A percentile compares a stretch with the other conserved stretches of the same genome.
Evolutionary conservation across 441 rosid species (phyloP).

Genomic region (Gossypium gossypioides): DNA sequence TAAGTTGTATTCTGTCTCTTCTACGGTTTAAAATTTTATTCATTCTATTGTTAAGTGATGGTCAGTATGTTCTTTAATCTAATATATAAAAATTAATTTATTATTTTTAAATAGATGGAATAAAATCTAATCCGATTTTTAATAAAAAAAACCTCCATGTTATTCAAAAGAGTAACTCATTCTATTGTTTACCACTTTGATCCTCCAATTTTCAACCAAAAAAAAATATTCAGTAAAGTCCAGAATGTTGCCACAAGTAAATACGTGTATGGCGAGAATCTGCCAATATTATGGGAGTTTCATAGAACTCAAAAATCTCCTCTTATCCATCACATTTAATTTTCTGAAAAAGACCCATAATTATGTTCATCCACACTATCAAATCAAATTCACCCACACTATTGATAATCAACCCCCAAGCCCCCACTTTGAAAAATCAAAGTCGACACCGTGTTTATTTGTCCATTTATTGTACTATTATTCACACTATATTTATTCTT

Average conservation of each 20-base stretch:
- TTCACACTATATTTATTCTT: neutral
- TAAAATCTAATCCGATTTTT: no score
- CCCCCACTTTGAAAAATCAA: neutral
- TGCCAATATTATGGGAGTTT: neutral
- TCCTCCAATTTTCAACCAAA: no score
- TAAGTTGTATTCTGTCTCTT: no score
- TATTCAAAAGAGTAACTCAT: no score
- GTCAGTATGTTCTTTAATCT: no score
- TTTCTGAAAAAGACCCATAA: neutral
- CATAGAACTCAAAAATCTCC: neutral
- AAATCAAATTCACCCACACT: neutral
- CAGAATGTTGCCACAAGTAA: neutral
- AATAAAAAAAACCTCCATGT: no score
- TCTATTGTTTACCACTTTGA: no score
- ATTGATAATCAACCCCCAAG: neutral
- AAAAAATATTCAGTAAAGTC: neutral
- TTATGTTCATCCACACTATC: neutral
- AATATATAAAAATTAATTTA: no score
- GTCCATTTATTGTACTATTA: neutral
- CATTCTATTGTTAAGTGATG: no score
- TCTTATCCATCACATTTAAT: neutral
- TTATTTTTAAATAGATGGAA: no score
- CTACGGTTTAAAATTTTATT: no score
- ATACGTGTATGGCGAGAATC: neutral
- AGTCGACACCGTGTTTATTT: neutral